These are phyloP conservation scores for Lasiodiplodia citricola DNA, from an alignment of 2,329 filamentous ascomycete species.

Conservation along the genomic window DNA sequence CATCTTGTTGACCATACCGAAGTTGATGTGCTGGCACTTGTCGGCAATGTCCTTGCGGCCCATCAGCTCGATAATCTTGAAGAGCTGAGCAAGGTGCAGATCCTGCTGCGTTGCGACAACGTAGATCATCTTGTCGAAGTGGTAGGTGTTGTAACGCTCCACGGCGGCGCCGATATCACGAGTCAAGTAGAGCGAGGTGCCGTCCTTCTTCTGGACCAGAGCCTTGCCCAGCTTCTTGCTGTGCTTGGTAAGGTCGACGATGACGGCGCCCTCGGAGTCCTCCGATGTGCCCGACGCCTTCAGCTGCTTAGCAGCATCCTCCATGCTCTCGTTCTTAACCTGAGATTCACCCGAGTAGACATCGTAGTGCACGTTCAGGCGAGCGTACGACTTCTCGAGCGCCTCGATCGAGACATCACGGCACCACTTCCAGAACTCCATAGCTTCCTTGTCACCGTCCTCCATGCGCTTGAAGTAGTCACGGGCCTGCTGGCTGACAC, in stretches of 20 bases:
- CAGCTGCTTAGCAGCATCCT: constrained; percentile 63
- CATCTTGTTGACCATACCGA: constrained; percentile 71
- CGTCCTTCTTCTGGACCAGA: constrained; percentile 69
- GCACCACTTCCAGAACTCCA: constrained; percentile 68
- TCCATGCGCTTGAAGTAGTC: constrained; percentile 73
- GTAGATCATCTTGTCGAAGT: constrained; percentile 73
- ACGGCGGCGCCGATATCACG: constrained; percentile 71
- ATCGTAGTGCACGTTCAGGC: constrained; percentile 69
- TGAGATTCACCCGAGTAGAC: constrained; percentile 74
- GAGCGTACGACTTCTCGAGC: constrained; percentile 68
- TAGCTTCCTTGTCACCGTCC: constrained; percentile 63
- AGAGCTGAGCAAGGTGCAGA: constrained; percentile 67
- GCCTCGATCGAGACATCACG: constrained; percentile 67
- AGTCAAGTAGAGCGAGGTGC: constrained; percentile 71
- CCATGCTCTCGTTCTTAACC: constrained; percentile 67
- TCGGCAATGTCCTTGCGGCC: constrained; percentile 64
- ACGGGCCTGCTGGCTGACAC: constrained; percentile 74
- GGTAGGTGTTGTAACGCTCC: constrained; percentile 65
- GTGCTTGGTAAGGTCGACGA: constrained; percentile 74
- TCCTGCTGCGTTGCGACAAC: constrained; percentile 69
- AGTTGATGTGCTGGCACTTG: constrained; percentile 68
- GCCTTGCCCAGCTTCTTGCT: constrained; percentile 71
- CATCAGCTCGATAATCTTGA: constrained; percentile 68
- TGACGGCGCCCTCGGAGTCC: constrained; percentile 68
- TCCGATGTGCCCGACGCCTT: constrained; percentile 66